Evolutionary conservation across 1,284 basidiomycete genomes (phyloP), one percentile per base, ranked within the genome.

Genomic region (Grifola frondosa): DNA sequence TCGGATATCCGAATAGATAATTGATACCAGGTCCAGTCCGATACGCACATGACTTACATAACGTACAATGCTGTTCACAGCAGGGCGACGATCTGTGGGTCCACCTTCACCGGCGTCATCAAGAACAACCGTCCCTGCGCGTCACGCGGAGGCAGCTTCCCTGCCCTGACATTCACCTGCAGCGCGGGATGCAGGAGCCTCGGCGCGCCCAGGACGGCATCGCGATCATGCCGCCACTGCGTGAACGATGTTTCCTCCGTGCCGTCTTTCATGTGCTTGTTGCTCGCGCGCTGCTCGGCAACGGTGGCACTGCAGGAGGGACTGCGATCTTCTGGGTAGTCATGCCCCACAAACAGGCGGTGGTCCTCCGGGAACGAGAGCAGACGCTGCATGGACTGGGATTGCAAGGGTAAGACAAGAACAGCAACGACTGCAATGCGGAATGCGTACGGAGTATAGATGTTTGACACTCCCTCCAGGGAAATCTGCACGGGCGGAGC

Each of bases 81-180:
- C n/a, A n/a, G n/a, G n/a, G n/a, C n/a, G n/a, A n/a, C n/a, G n/a
- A n/a, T n/a, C n/a, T n/a, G n/a, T n/a, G n/a, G n/a, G n/a, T 37
- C 42, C 10, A 45, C 38, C 21, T 37, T 48, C n/a, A 58, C 37
- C 6, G 58, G 58, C 5, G 52, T 53, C 42, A 46, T 57, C 34
- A 58, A 53, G 46, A 50, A 60, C 24, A 49, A 36, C 10, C 57
- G 36, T 8, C 58, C 58, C 32, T 54, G 49, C 19, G 45, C 60
- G 26, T 63, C 61, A 9, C 56, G 53, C 37, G 61, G 61, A 42
- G 69, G 68, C 20, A 63, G 56, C 29, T 54, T 64, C 32, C 67
- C 66, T 25, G 58, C 66, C n/a, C 64, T 55, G 31, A 69, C 63
- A 49, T 68, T 68, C 12, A 64, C 66, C 36, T 67, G 65, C 26